These are phyloP conservation scores for Epichloe festucae DNA, from an alignment of 2,329 filamentous ascomycete species.

Conservation along the genomic window DNA sequence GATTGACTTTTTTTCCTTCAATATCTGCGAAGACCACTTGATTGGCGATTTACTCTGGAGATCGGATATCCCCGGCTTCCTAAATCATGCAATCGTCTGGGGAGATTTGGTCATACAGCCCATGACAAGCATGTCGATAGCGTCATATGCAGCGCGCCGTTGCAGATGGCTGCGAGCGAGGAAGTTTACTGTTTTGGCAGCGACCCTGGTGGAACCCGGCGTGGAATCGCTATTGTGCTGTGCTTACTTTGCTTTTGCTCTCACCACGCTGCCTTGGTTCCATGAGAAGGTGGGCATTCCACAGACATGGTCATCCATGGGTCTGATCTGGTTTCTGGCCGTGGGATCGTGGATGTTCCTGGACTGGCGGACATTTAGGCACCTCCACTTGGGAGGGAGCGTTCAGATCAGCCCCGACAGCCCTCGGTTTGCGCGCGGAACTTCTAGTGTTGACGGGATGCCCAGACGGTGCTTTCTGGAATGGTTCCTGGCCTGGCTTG, in stretches of 20 bases:
- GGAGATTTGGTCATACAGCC: constrained; percentile 87
- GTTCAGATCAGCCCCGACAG: constrained; percentile 61
- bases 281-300: constrained; percentile 37
- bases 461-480: constrained; percentile 45
- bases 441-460: constrained; percentile 22
- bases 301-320: constrained; percentile 56
- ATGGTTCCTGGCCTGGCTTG: constrained; percentile 77
- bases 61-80: constrained; percentile 46
- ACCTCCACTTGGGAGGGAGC: constrained; percentile 60
- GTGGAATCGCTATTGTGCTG: constrained; percentile 82
- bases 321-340: constrained; percentile 50
- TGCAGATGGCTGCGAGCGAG: constrained; percentile 85
- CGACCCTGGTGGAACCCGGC: constrained; percentile 84
- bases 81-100: constrained; percentile 72
- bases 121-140: constrained; percentile 65
- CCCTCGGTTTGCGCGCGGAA: constrained; percentile 55
- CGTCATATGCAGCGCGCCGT: constrained; percentile 65
- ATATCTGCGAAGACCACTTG: constrained; percentile 95
- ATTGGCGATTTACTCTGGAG: constrained; percentile 89
- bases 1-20: constrained; percentile 91
- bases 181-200: constrained; percentile 83
- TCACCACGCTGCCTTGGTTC: constrained; percentile 61
- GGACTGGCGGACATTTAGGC: constrained; percentile 62
- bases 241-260: constrained; percentile 62
- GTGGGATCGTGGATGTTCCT: constrained; percentile 58